Base-by-base conservation (phyloP, 2,329 filamentous ascomycete genomes). In the Orbilia javanica region DNA sequence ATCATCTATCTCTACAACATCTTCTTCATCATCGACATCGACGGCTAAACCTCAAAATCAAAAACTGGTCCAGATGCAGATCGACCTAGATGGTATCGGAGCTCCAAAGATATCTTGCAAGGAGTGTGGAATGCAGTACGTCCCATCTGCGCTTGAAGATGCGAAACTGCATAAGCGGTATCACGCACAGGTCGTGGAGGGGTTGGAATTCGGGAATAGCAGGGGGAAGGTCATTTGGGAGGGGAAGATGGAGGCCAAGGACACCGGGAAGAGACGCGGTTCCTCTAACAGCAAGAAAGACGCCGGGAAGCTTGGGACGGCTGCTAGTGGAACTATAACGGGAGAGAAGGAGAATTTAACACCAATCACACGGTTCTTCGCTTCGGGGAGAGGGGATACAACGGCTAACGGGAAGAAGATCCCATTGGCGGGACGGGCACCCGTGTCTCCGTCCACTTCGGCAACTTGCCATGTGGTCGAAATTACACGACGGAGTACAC, bases 91-190 rank as follows among this genome's bases (percentile, higher is more conserved):
- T 27, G 75, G 73, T 15, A 46, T 69, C 8, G 75, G 75, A 1
- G 75, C 75, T 6, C 75, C 75, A 11, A 72, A 72, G 42, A 65
- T 79, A 72, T 88, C 86, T 10, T 92, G 90, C 83, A 84, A 85
- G 42, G 85, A 84, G 1, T 92, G 90, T 80, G 88, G 88, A 0
- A 92, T 92, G 90, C 88, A 90, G 66, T 92, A 91, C 80, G 86
- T 89, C 36, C 88, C 89, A 3, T 90, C 89, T 0, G 88, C 88
- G 62, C 83, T 85, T 5, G 89, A 90, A 81, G 90, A 92, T 80
- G 85, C 86, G n/a, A 87, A 86, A 5, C 81, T 91, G 67, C 90
- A 92, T 82, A 87, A 88, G 80, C 89, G 89, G 79, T 91, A 89
- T 80, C 90, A 91, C 82, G 87, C 88, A 39, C 88, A 88, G 84